Base-by-base conservation (phyloP, 768 basidiomycete genomes). In the Auriscalpium orientale region DNA sequence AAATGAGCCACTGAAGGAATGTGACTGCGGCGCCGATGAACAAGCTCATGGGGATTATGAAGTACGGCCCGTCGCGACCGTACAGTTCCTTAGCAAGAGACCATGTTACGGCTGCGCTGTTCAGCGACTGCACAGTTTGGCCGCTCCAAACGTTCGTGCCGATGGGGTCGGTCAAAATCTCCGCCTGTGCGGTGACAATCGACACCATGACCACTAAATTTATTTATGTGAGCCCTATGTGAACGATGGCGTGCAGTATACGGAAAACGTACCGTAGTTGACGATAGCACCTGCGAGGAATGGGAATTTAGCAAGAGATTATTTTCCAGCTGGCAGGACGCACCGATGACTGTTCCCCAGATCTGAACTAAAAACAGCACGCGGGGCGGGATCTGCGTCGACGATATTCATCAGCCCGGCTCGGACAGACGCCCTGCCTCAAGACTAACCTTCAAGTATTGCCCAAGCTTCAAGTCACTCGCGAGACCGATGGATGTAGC, bases 341-440 rank as follows among this genome's bases (percentile, higher is more conserved):
- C 58, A 58, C 75, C 83, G 54, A 86, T 71, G 46, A 86, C 74
- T 0, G 84, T 83, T 5, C 83, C 83, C 74, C 79, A 78, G 16
- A 84, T 71, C 63, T 87, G 85, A 8, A 81, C 81, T 9, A 80
- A 64, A 66, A 87, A 84, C 70, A 84, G 81, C 43, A 77, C 75
- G 15, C 84, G 81, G 20, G 85, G 83, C 28, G 86, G 84, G 45
- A 88, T 78, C 67, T 86, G 79, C 28, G 20, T 13, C 21, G 4
- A 44, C 21, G 15, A 5, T 28, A 16, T 58, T 18, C 34, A 34
- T n/a, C 36, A 34, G 28, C 28, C 28, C 28, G 28, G 28, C 28
- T 28, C 28, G 28, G 28, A 28, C 4, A 28, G 28, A 28, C 28
- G 28, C 28, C 28, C 4, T 0, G 4, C 4, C 4, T 28, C 5